Percentiles rank a stretch among this genome's conserved stretches.
These are phyloP conservation scores for Macrolepiota dolichaula DNA, from an alignment of 768 basidiomycete genomes.

Conservation along the genomic window DNA sequence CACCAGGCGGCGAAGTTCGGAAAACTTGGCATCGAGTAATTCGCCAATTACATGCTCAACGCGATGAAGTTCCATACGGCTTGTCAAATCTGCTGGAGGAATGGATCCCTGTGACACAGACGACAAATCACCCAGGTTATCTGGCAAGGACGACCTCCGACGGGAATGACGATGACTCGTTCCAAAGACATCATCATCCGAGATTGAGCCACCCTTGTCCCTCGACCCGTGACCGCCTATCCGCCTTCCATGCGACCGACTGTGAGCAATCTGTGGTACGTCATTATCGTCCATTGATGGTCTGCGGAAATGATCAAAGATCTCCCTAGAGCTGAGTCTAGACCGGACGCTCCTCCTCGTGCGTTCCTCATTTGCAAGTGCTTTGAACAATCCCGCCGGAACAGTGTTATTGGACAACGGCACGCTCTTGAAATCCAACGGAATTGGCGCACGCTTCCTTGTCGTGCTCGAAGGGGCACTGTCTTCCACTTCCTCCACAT, in stretches of 20 bases:
- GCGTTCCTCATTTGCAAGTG: slow-evolving; percentile 56
- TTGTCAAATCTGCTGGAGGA: slow-evolving; percentile 44
- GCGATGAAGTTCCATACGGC: slow-evolving; percentile 55
- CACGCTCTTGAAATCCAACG: slow-evolving; percentile 64
- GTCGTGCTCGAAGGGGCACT: slow-evolving; percentile 20
- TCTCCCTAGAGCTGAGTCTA: slow-evolving; percentile 69
- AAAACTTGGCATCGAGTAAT: slow-evolving; percentile 71
- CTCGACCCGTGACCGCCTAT: slow-evolving; percentile 45
- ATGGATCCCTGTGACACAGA: slow-evolving; percentile 43
- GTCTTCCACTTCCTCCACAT: slow-evolving; percentile 13
- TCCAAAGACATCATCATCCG: slow-evolving; percentile 34
- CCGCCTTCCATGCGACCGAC: slow-evolving; percentile 37
- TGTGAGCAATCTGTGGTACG: slow-evolving; percentile 65
- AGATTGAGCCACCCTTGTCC: slow-evolving; percentile 19
- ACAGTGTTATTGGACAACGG: slow-evolving; percentile 61
- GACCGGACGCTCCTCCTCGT: slow-evolving; percentile 73
- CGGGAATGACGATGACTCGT: slow-evolving; percentile 31
- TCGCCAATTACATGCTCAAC: slow-evolving; percentile 58
- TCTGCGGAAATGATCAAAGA: slow-evolving; percentile 61
- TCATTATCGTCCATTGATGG: slow-evolving; percentile 79
- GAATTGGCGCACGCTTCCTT: slow-evolving; percentile 69
- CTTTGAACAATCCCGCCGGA: slow-evolving; percentile 85
- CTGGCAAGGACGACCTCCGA: slow-evolving; percentile 57
- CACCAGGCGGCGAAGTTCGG: slow-evolving; percentile 44
- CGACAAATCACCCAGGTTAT: slow-evolving; percentile 43